Percentiles rank a stretch among this genome's conserved stretches.
phyloP scores from a whole-genome alignment of 768 basidiomycete genomes.

The Daedaleopsis nitida region DNA sequence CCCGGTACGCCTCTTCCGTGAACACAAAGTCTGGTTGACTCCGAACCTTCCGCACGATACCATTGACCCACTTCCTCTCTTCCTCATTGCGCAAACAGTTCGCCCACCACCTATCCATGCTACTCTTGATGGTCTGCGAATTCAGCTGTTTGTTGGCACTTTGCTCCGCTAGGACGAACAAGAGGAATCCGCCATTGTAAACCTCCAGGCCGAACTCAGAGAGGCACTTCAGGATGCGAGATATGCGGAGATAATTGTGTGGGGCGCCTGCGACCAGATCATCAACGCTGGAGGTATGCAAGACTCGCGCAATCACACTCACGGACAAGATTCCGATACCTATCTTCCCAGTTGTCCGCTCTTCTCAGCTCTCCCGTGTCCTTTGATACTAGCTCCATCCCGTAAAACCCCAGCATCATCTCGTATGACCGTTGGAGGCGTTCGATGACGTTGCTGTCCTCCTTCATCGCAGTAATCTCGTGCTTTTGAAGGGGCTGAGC shows the following conservation, averaged over 20 bases:
- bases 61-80: conserved; percentile 57
- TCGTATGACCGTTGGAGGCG: conserved; percentile 62
- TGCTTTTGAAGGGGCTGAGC: conserved; percentile 69
- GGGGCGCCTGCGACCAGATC: conserved; percentile 46
- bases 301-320: conserved; percentile 31
- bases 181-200: conserved; percentile 64
- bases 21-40: conserved; percentile 40
- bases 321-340: conserved; percentile 70
- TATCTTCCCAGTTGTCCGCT: conserved; percentile 47
- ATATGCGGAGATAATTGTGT: conserved; percentile 80
- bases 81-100: conserved; percentile 67
- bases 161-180: conserved; percentile 71
- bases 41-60: conserved; percentile 54
- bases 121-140: conserved; percentile 47
- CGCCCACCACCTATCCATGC: conserved; percentile 82
- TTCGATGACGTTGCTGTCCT: conserved; percentile 45
- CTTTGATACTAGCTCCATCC: conserved; percentile 61
- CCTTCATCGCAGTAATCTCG: conserved; percentile 60
- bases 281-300: not conserved
- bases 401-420: conserved; percentile 82
- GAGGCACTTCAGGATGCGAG: conserved; percentile 74
- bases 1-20: conserved; percentile 59
- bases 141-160: conserved; percentile 58
- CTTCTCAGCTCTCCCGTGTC: conserved; percentile 65
- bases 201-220: conserved; percentile 70